phyloP scores from a whole-genome alignment of 2,329 filamentous ascomycete species.

The Arthrobotrys entomopaga region DNA sequence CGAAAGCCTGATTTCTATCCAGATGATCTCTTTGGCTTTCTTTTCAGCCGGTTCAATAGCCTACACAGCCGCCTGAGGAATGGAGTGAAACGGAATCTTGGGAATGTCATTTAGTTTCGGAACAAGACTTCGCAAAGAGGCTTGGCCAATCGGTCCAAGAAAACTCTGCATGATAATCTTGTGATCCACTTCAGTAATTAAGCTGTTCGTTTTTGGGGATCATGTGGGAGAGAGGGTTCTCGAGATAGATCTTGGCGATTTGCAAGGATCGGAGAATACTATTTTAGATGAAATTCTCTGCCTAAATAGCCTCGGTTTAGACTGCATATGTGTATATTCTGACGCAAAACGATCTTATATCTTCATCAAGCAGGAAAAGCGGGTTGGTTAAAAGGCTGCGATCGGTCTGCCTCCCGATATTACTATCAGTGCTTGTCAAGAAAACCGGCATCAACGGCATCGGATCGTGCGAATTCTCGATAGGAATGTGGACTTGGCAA shows the following conservation, averaged over 20 bases:
- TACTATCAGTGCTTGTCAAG: too few species aligned
- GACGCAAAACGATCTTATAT: too few species aligned
- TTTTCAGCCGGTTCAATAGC: slow-evolving; percentile 46
- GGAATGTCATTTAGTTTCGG: neutral
- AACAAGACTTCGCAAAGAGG: neutral
- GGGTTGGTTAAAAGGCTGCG: too few species aligned
- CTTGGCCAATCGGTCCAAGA: neutral
- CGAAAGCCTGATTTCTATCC: slow-evolving; percentile 7
- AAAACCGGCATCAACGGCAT: too few species aligned
- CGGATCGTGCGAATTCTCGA: too few species aligned
- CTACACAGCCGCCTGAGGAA: slow-evolving; percentile 31
- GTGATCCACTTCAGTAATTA: slow-evolving; percentile 2
- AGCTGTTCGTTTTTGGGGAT: neutral
- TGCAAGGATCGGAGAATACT: slow-evolving; percentile 33
- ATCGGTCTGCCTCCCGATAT: too few species aligned
- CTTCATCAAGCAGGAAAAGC: too few species aligned
- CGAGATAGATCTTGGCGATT: neutral
- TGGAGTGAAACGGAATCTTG: slow-evolving; percentile 8
- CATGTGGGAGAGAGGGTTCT: neutral
- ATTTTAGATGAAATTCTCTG: slow-evolving; percentile 8
- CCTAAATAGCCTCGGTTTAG: too few species aligned
- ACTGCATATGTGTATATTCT: too few species aligned
- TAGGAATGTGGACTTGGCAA: too few species aligned
- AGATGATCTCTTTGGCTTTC: slow-evolving; percentile 13
- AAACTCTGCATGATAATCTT: neutral